Conservation (phyloP, 2,329 filamentous ascomycete genomes). For the Neonectria neomacrospora region DNA sequence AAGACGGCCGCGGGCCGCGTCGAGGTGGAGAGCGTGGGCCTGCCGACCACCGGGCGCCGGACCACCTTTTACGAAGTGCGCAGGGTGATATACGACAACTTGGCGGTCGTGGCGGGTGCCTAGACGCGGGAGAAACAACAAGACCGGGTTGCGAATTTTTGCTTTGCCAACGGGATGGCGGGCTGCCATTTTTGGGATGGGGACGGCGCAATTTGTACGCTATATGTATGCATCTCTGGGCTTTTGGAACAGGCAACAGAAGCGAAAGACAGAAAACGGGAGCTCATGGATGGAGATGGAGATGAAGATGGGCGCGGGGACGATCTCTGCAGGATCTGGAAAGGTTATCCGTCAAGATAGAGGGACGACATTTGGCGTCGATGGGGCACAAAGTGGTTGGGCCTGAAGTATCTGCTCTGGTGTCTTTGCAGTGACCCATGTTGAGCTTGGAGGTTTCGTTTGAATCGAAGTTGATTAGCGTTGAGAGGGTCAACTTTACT, state of each 20-base stretch:
- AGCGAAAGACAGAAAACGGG: constrained; percentile 12
- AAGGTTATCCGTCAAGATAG: constrained; percentile 3
- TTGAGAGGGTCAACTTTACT: neutral
- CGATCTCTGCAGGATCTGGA: neutral
- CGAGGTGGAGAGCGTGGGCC: constrained; percentile 82
- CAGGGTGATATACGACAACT: constrained; percentile 89
- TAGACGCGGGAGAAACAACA: constrained; percentile 46
- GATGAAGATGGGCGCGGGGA: neutral
- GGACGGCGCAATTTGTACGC: constrained; percentile 24
- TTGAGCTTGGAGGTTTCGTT: neutral
- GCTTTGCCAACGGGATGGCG: constrained; percentile 3
- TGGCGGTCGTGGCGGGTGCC: constrained; percentile 87
- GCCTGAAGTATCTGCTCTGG: neutral
- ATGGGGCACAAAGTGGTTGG: neutral
- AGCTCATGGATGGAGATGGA: constrained; percentile 17
- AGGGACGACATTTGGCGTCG: constrained; percentile 1
- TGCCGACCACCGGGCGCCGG: constrained; percentile 50
- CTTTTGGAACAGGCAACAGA: constrained; percentile 11
- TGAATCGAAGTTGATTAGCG: neutral
- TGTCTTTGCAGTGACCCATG: neutral
- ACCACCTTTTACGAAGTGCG: constrained; percentile 89
- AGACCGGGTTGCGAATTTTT: neutral
- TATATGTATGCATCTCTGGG: constrained; percentile 19
- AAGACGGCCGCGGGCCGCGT: constrained; percentile 90
- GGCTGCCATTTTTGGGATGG: neutral